Evolutionary conservation across 129 eudicot genomes (phyloP), one percentile per base, ranked within the genome.

Genomic region (Tagetes erecta): DNA sequence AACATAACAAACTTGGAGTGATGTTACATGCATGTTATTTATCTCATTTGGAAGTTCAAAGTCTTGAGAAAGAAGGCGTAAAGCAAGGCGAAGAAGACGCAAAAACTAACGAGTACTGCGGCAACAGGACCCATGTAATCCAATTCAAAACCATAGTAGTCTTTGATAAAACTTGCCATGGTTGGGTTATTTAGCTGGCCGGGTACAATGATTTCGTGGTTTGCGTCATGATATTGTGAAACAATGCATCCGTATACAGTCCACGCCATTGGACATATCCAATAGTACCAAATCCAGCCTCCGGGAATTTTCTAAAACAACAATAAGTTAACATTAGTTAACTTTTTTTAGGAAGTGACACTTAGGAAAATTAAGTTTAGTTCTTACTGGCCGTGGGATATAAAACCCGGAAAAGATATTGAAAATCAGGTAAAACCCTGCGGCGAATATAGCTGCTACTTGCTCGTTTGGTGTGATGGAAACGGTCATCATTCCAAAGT

Each of bases 231-330:
- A 64, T 86, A 89, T 10, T 89, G n/a, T n/a, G n/a, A n/a, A n/a
- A n/a, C n/a, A n/a, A 89, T 10, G 35, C 80, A 65, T 8, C 91
- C 96, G 46, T 89, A 89, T 6, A 88, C 95, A 0, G 91, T 86
- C 95, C 95, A 88, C 8, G 95, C 91, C 85, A 88, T 82, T 31
- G 95, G 95, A 78, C 95, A 88, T 66, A 86, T 79, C 85, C 88
- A 88, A 76, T 88, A 86, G 53, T 86, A 88, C 95, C 95, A 88
- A 39, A 86, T 52, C 95, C 95, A 88, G 91, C 95, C 86, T 75
- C 82, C 82, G 3, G 96, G 96, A 74, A 89, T 89, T 86, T 72
- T 82, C 96, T 89, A 83, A 66, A 59, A 66, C 33, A 31, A 38
- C 42, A 12, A n/a, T 5, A 7, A 62, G 42, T 70, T n/a, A 59